Evolutionary conservation across 1,284 basidiomycete species (phyloP), one percentile per base, ranked within the genome.

Genomic region (Coriolopsis trogii): DNA sequence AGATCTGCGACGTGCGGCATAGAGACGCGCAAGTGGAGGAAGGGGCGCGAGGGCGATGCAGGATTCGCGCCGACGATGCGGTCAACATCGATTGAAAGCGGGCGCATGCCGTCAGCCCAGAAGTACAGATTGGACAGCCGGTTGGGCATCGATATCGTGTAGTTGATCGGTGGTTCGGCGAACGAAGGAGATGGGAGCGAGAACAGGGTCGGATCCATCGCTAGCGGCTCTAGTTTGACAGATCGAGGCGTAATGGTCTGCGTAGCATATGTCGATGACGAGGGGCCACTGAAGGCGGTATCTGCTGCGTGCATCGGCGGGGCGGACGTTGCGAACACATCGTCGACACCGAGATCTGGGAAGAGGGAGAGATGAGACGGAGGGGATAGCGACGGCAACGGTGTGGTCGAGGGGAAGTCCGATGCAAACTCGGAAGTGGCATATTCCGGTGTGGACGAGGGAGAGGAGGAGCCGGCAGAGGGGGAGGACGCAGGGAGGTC

Each of bases 61-160:
- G 59, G 64, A 56, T 62, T 68, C 57, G 62, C 68, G 53, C 65
- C 65, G 53, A 65, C 60, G 31, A 82, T 65, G 31, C 71, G 70
- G 66, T 80, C 80, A 47, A 84, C 69, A 55, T 80, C 77, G 63
- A 87, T 71, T 25, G 73, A 71, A 48, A 82, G 76, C 16, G 82
- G 74, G n/a, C 74, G 68, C 81, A 88, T 85, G 55, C 85, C 84
- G 55, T 87, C 82, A 25, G 86, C 81, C 66, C 77, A 77, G n/a
- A 90, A 57, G 46, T 56, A 61, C 16, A 69, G 57, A 46, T 48
- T 57, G 34, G 60, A 51, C 16, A 67, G 55, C 26, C 65, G 58
- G 44, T 63, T 65, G 12, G 59, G 59, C 24, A 53, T 44, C 4
- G 54, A 55, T 9, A 51, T 38, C 10, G 51, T 29, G 37, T 55